Percentiles rank a stretch among this genome's conserved stretches.
Evolutionary conservation across 2,329 filamentous ascomycete species (phyloP).

Genomic region (Xylaria sp.): DNA sequence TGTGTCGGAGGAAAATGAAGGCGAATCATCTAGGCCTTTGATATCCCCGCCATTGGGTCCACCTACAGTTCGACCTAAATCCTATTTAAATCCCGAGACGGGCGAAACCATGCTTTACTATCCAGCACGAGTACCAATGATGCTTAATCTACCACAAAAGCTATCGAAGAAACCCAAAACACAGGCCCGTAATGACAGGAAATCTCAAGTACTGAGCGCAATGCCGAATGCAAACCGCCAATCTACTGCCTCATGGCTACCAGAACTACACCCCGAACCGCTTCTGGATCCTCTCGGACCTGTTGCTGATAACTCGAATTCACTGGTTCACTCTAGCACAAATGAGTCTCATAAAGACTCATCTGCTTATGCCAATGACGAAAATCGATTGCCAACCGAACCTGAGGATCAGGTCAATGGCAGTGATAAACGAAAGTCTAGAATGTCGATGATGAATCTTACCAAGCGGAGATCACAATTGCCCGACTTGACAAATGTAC

Average conservation of each 20-base stretch:
- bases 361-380: constrained; percentile 26
- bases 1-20: constrained; percentile 38
- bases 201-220: constrained; percentile 76
- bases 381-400: constrained; percentile 26
- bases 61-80: constrained; percentile 58
- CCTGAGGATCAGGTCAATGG: constrained; percentile 26
- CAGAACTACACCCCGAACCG: constrained; percentile 45
- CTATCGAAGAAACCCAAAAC: constrained; percentile 79
- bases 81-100: constrained; percentile 71
- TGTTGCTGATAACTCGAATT: constrained; percentile 16
- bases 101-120: constrained; percentile 92
- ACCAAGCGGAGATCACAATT: constrained; percentile 55
- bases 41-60: constrained; percentile 51
- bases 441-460: constrained; percentile 49
- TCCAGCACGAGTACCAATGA: constrained; percentile 90
- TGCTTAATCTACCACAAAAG: constrained; percentile 91
- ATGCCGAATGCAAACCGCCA: constrained; percentile 61
- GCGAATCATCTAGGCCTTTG: constrained; percentile 38
- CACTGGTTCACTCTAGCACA: constrained; percentile 2
- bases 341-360: constrained; percentile 14
- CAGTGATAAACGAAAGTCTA: constrained; percentile 29
- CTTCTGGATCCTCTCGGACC: constrained; percentile 50
- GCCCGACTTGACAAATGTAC: constrained; percentile 66
- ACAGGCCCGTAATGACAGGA: constrained; percentile 73
- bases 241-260: constrained; percentile 48